phyloP scores from a whole-genome alignment of 139 green algal genomes.

The Cymbomonas tetramitiformis region DNA sequence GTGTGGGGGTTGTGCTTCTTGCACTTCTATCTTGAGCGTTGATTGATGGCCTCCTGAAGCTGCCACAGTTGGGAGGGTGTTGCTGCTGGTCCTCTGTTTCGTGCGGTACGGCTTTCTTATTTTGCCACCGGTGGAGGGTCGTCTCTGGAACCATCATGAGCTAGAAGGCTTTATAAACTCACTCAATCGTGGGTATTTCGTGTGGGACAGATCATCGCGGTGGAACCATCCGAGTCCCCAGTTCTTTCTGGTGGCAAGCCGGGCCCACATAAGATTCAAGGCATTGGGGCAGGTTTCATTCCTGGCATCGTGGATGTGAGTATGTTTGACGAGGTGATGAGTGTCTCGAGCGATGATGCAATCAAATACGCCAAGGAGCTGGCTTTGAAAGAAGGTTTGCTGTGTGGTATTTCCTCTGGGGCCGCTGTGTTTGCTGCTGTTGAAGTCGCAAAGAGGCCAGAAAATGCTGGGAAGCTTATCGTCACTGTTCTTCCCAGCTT shows the following conservation, averaged over 20 bases:
- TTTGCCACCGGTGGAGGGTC: too few relatives aligned
- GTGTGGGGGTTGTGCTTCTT: too few relatives aligned
- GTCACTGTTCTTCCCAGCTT: constrained; percentile 79
- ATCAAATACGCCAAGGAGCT: constrained; percentile 70
- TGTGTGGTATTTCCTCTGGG: constrained; percentile 30
- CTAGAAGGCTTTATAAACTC: too few relatives aligned
- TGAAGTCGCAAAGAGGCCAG: constrained; percentile 53
- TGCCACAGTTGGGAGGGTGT: too few relatives aligned
- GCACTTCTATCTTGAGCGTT: too few relatives aligned
- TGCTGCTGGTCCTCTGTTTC: too few relatives aligned
- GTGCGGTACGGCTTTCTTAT: too few relatives aligned
- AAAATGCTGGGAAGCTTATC: constrained; percentile 88
- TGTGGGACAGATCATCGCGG: constrained; percentile 78
- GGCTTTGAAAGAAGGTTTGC: constrained; percentile 72
- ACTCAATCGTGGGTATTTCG: too few relatives aligned
- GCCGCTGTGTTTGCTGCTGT: constrained; percentile 37
- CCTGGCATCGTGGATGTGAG: constrained; percentile 76
- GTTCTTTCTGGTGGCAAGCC: constrained; percentile 81
- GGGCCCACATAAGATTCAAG: constrained; percentile 93
- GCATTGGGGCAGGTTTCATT: constrained; percentile 95
- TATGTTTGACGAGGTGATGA: constrained; percentile 76
- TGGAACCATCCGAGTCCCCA: constrained; percentile 81
- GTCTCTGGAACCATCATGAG: too few relatives aligned
- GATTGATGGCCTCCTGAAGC: too few relatives aligned
- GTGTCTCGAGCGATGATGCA: constrained; percentile 68